Percentiles rank a stretch among this genome's conserved stretches.
Evolutionary conservation across 495 filamentous ascomycete genomes (phyloP).

Genomic region (Trichoderma asperelloides): DNA sequence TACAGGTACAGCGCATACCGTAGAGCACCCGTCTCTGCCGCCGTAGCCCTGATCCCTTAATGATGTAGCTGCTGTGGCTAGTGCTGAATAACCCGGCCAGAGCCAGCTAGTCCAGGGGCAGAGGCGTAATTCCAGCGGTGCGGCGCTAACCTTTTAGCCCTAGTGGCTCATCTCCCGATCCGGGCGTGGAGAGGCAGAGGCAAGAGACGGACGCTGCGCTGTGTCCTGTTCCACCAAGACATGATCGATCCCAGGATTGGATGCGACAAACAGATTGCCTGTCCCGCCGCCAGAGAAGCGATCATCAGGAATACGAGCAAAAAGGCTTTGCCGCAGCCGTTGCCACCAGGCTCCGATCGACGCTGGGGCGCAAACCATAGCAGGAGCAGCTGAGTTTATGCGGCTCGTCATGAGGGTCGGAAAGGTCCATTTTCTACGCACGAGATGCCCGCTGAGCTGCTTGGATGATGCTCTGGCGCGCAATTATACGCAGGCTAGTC

Average conservation of each 20-base stretch:
- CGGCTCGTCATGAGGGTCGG: too few relatives aligned
- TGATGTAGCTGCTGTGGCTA: too few relatives aligned
- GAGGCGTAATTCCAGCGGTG: background rate
- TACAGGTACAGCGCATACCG: background rate
- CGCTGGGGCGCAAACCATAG: background rate
- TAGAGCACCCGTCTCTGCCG: background rate
- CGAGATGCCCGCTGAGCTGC: background rate
- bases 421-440: too few relatives aligned
- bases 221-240: background rate
- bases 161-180: constrained; percentile 4
- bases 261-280: background rate
- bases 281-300: background rate
- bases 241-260: background rate
- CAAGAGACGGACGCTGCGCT: background rate
- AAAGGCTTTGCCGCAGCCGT: background rate
- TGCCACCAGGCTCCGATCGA: background rate
- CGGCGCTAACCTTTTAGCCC: constrained; percentile 3
- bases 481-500: too few relatives aligned
- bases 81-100: background rate
- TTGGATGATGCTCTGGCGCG: background rate
- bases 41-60: too few relatives aligned
- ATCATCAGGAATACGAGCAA: background rate
- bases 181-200: background rate
- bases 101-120: background rate
- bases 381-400: background rate